A percentile compares a stretch with the other conserved stretches of the same genome.
Conservation (phyloP, 352 stramenopile species). For the Phytophthora parvispora region DNA sequence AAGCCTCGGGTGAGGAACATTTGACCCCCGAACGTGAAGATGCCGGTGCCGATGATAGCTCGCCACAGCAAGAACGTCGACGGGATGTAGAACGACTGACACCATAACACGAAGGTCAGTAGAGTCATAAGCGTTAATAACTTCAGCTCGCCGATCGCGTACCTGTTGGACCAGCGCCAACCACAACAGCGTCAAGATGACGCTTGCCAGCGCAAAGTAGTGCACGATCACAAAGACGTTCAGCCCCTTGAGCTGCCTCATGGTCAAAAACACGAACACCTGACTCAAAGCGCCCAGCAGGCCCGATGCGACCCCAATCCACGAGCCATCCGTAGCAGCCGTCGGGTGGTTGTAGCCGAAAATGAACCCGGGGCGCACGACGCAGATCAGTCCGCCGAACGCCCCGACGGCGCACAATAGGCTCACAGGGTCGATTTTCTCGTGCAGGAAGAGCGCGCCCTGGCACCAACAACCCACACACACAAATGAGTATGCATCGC, state of each 20-base stretch:
- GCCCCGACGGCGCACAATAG: constrained; percentile 43
- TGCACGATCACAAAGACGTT: constrained; percentile 60
- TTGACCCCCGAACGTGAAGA: constrained; percentile 58
- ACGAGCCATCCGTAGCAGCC: constrained; percentile 24
- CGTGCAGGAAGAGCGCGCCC: constrained; percentile 47
- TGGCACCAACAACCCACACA: constrained; percentile 18
- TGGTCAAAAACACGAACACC: constrained; percentile 55
- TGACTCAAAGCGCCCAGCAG: constrained; percentile 53
- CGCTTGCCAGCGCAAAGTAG: constrained; percentile 64
- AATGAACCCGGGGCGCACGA: constrained; percentile 52
- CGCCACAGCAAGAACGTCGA: constrained; percentile 45
- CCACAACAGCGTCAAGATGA: constrained; percentile 45
- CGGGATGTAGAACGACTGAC: constrained; percentile 26
- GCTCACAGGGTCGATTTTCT: constrained; percentile 54
- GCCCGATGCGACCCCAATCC: constrained; percentile 41
- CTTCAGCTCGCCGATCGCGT: not conserved
- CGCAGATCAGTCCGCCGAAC: constrained; percentile 57
- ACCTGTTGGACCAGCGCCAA: constrained; percentile 52
- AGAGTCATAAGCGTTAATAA: too few relatives aligned
- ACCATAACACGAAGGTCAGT: not conserved
- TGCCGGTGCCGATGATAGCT: constrained; percentile 49
- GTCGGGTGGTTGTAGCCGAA: constrained; percentile 40
- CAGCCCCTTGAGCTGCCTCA: constrained; percentile 55
- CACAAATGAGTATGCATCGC: constrained; percentile 9
- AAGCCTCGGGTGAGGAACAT: constrained; percentile 74